Base-by-base conservation (phyloP, 768 basidiomycete genomes). In the Rhodotorula toruloides region DNA sequence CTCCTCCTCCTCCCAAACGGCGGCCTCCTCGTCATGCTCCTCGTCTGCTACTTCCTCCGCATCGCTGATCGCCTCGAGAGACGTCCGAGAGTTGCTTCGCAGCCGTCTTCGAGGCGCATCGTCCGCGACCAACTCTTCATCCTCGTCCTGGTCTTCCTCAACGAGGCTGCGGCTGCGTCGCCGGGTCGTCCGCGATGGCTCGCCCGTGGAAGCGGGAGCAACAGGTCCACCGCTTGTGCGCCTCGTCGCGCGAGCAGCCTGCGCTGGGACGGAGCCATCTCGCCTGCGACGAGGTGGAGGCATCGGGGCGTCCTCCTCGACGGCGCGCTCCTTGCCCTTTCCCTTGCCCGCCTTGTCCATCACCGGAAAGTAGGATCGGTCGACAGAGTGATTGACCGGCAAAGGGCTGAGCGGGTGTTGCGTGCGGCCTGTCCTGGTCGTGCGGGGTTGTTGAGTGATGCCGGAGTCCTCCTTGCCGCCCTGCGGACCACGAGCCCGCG, bases 371-470 rank as follows among this genome's bases (percentile, higher is more conserved):
- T n/a, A 14, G 36, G 52, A 36, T 0, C 53, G 34, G 16, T 52
- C 9, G 29, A 52, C 46, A 7, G 52, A 12, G 42, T 56, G 52
- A 27, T 63, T 68, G 39, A 60, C 62, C 12, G 61, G 61, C 16
- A 63, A 58, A 27, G 67, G 67, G 29, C 48, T 55, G 54, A 68
- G 67, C 13, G 59, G 59, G 19, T 27, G 25, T 8, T 44, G 25
- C 31, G 40, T 2, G 10, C 27, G 54, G 3, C 40, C n/a, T 10
- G 47, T 36, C n/a, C 46, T 13, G 31, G 61, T 17, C n/a, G 43
- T 13, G 29, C 39, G 32, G 29, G 37, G 37, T 10, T 54, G 66
- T 63, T 67, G 61, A 63, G 50, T 58, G 66, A 67, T 22, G 17
- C 34, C 29, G 36, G 43, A 48, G 27, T 48, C 60, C 42, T 37